phyloP scores from a whole-genome alignment of 2,329 filamentous ascomycete genomes.

The Madurella fahalii region DNA sequence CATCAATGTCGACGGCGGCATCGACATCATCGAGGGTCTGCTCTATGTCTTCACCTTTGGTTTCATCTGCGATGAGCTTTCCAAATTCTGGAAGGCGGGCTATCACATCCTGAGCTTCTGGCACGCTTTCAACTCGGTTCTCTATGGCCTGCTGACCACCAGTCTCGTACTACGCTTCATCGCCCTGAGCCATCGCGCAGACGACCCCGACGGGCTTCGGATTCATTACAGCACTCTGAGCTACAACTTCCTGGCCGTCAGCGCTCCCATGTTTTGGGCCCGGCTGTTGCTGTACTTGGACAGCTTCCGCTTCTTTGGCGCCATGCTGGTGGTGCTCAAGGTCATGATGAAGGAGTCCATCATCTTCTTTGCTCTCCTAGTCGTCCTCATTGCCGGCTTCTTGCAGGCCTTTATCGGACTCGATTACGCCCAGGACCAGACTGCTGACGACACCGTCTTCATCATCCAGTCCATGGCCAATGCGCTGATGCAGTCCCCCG shows the following conservation, averaged over 20 bases:
- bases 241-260: constrained; percentile 92
- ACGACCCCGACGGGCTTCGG: constrained; percentile 48
- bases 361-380: constrained; percentile 90
- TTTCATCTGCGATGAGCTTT: constrained; percentile 81
- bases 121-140: constrained; percentile 86
- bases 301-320: constrained; percentile 90
- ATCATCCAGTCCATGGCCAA: constrained; percentile 82
- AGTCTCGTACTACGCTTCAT: constrained; percentile 78
- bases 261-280: constrained; percentile 95
- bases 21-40: constrained; percentile 78
- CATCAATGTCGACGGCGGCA: constrained; percentile 76
- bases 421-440: constrained; percentile 73
- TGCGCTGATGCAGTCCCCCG: constrained; percentile 84
- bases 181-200: constrained; percentile 60
- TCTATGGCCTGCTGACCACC: constrained; percentile 74
- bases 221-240: constrained; percentile 70
- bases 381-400: constrained; percentile 81
- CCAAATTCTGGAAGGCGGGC: constrained; percentile 93
- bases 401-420: constrained; percentile 92
- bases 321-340: constrained; percentile 95
- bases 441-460: constrained; percentile 64
- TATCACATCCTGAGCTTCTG: constrained; percentile 90
- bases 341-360: constrained; percentile 91
- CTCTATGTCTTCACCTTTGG: constrained; percentile 89
- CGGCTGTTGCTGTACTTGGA: constrained; percentile 90